Evolutionary conservation across 2,329 filamentous ascomycete genomes (phyloP).

Genomic region (Ilyonectria robusta): DNA sequence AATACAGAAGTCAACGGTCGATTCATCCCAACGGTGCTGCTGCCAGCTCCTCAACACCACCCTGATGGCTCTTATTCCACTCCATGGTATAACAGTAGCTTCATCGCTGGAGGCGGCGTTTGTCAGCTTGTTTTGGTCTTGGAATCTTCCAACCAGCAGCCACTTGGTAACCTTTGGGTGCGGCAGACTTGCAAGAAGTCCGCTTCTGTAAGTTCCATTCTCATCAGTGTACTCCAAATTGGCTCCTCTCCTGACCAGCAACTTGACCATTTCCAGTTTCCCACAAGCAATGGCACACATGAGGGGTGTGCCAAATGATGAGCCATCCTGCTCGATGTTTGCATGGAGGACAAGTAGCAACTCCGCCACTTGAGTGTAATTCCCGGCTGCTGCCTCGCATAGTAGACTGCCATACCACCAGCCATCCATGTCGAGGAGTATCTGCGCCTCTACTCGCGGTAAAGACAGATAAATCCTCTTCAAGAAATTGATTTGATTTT

Average conservation of each 20-base stretch:
- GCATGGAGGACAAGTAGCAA: neutral
- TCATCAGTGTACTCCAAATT: slow-evolving; percentile 5
- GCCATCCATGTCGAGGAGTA: no score
- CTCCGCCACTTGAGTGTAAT: neutral
- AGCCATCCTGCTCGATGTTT: slow-evolving; percentile 10
- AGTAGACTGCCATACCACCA: neutral
- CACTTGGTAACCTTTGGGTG: slow-evolving; percentile 6
- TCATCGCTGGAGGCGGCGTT: neutral
- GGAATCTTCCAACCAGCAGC: slow-evolving; percentile 17
- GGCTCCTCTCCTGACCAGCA: neutral
- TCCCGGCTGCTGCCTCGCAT: neutral
- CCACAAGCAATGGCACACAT: neutral
- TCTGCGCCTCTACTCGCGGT: no score
- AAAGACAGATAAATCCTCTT: neutral
- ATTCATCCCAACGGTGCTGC: neutral
- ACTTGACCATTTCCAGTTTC: neutral
- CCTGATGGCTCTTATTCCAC: neutral
- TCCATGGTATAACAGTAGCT: neutral
- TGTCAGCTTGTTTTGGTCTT: slow-evolving; percentile 6
- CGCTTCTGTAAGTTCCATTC: neutral
- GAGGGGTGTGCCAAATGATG: slow-evolving; percentile 5
- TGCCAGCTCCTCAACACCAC: neutral
- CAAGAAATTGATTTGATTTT: neutral
- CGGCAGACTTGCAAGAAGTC: neutral
- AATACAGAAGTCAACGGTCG: neutral